These are phyloP conservation scores for Cucurbita argyrosperma DNA, from an alignment of 306 rosid species.

Conservation along the genomic window DNA sequence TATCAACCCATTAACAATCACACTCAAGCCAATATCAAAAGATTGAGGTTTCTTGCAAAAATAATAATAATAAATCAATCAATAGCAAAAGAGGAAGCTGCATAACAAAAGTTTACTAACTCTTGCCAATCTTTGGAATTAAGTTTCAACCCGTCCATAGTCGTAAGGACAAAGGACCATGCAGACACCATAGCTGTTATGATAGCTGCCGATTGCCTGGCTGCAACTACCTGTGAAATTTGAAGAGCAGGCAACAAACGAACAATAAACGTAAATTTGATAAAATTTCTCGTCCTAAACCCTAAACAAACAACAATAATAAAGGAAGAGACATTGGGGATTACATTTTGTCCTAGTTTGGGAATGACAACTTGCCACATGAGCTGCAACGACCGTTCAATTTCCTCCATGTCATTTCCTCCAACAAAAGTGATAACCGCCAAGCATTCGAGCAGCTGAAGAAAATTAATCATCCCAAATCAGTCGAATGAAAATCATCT, in stretches of 20 bases:
- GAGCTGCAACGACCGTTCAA: constrained; percentile 65
- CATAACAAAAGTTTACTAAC: constrained; percentile 27
- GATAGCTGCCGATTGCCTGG: constrained; percentile 47
- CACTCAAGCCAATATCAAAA: background rate
- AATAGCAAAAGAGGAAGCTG: background rate
- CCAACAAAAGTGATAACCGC: constrained; percentile 79
- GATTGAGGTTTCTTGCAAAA: background rate
- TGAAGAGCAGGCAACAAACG: background rate
- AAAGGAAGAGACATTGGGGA: constrained; percentile 1
- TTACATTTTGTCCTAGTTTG: constrained; percentile 60
- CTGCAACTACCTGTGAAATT: constrained; percentile 48
- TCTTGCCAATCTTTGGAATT: constrained; percentile 71
- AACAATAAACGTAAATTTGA: background rate
- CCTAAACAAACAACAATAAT: no score
- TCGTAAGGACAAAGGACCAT: constrained; percentile 92
- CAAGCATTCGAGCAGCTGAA: constrained; percentile 77
- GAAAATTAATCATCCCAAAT: constrained; percentile 14
- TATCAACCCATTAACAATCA: background rate
- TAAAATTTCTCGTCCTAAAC: no score
- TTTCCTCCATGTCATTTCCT: constrained; percentile 67
- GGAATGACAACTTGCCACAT: constrained; percentile 96
- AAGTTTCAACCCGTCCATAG: constrained; percentile 40
- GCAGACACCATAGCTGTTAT: constrained; percentile 62
- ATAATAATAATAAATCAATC: no score
- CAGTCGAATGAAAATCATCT: background rate